Evolutionary conservation across 2,329 filamentous ascomycete species (phyloP).

Genomic region (Calonectria fujianensis): DNA sequence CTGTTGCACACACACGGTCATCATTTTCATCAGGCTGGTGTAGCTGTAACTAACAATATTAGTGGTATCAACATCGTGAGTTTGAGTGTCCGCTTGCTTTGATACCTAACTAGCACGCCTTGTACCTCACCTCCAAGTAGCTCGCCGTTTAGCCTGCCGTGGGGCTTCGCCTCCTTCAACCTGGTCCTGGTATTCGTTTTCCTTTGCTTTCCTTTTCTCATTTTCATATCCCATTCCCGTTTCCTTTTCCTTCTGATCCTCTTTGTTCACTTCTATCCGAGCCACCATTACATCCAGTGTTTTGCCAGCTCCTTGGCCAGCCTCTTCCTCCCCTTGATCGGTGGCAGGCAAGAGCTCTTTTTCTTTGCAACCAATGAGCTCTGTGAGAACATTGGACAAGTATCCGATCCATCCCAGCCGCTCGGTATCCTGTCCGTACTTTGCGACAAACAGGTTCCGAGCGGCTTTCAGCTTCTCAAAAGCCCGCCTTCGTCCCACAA

Average conservation of each 20-base stretch:
- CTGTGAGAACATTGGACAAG: neutral
- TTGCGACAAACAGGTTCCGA: neutral
- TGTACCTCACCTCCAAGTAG: neutral
- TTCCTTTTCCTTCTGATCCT: no score
- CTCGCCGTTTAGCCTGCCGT: neutral
- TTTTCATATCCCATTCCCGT: neutral
- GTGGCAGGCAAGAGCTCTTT: no score
- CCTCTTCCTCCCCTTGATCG: neutral
- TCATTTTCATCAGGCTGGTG: neutral
- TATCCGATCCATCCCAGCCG: neutral
- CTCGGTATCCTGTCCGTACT: neutral
- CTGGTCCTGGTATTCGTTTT: neutral
- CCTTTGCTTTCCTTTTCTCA: neutral
- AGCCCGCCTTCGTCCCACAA: neutral
- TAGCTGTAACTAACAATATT: neutral
- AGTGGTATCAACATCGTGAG: neutral
- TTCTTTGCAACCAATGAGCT: neutral
- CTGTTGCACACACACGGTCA: neutral
- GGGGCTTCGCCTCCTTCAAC: neutral
- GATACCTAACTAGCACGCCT: no score
- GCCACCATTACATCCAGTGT: no score
- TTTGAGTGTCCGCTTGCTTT: neutral
- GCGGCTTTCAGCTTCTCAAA: neutral
- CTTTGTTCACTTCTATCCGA: no score
- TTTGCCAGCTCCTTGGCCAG: neutral